phyloP scores from a whole-genome alignment of 768 basidiomycete genomes.

The Clavaria fumosa region DNA sequence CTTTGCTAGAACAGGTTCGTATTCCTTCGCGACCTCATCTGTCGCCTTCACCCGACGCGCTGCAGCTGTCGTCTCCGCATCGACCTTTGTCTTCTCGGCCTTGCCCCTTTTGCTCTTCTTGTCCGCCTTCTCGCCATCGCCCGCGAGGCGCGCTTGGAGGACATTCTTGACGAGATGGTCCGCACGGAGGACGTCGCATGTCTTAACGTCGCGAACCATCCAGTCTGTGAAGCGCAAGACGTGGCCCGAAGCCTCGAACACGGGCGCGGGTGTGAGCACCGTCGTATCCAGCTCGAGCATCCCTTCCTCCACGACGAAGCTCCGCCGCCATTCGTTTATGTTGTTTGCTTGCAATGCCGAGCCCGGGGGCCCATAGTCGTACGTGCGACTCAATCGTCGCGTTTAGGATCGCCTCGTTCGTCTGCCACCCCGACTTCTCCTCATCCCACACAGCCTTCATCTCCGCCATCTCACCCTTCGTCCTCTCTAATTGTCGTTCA shows the following conservation, averaged over 20 bases:
- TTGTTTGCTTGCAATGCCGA: constrained; percentile 93
- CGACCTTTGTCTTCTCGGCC: constrained; percentile 45
- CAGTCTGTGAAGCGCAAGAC: constrained; percentile 97
- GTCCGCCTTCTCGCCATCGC: constrained; percentile 66
- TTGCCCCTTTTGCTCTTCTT: constrained; percentile 73
- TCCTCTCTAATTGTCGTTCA: too few relatives aligned
- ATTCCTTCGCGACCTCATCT: constrained; percentile 60
- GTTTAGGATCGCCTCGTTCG: too few relatives aligned
- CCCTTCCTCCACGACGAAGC: constrained; percentile 95
- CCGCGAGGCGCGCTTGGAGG: constrained; percentile 76
- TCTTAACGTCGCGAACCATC: constrained; percentile 95
- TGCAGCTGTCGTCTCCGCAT: too few relatives aligned
- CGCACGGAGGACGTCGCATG: constrained; percentile 92
- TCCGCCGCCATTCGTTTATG: constrained; percentile 91
- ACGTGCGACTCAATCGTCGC: too few relatives aligned
- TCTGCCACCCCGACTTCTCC: too few relatives aligned
- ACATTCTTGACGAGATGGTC: constrained; percentile 93
- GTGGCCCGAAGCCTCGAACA: constrained; percentile 95
- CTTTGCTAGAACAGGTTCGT: constrained; percentile 78
- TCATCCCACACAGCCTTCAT: too few relatives aligned
- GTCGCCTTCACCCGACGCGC: constrained; percentile 61
- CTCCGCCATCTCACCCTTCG: too few relatives aligned
- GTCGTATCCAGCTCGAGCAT: constrained; percentile 99
- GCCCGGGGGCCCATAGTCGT: constrained; percentile 98
- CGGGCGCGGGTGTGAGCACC: constrained; percentile 88